Evolutionary conservation across 768 basidiomycete species (phyloP), one percentile per base, ranked within the genome.

Genomic region (Boletus rex-veris): DNA sequence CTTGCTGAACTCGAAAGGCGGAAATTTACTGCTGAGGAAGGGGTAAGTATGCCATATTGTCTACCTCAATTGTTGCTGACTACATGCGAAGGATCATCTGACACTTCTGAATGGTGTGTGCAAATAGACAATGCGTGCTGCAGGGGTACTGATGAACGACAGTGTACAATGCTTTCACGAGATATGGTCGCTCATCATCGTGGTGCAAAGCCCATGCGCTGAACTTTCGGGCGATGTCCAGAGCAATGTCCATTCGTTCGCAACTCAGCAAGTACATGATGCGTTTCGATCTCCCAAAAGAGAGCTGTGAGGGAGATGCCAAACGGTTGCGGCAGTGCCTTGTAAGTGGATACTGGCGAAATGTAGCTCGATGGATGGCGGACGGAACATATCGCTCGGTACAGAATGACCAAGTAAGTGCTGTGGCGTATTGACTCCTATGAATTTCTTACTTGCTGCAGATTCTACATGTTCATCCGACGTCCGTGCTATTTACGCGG

Each of bases 21-120:
- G 53, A 98, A 98, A 68, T 98, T 98, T 63, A 98, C 93, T 0
- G 93, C 95, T 0, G 95, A 98, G 71, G 97, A 99, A 81, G 97
- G 97, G 64, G 93, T 93, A 55, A 64, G 81, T 74, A 8, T 24
- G n/a, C 50, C 18, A 8, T 30, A 18, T 19, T 16, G 45, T 18
- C n/a, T 30, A 35, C 31, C 45, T 48, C 18, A n/a, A 16, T 12
- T 37, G 19, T 48, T 3, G 7, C 21, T 47, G 53, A 53, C 61
- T 9, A 15, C 19, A 33, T 43, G 15, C 35, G 4, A 61, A 96
- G 93, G 97, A 99, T 66, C 97, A 99, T 68, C 75, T 98, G 19
- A 98, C 97, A 5, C 74, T 97, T 4, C 70, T 99, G 30, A 99
- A 98, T 69, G 95, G 95, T 90, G 64, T 90, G 64, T 40, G 47